Evolutionary conservation across 805 yeast species (phyloP), one percentile per base, ranked within the genome.

Genomic region (Wickerhamomyces subpelliculosus): DNA sequence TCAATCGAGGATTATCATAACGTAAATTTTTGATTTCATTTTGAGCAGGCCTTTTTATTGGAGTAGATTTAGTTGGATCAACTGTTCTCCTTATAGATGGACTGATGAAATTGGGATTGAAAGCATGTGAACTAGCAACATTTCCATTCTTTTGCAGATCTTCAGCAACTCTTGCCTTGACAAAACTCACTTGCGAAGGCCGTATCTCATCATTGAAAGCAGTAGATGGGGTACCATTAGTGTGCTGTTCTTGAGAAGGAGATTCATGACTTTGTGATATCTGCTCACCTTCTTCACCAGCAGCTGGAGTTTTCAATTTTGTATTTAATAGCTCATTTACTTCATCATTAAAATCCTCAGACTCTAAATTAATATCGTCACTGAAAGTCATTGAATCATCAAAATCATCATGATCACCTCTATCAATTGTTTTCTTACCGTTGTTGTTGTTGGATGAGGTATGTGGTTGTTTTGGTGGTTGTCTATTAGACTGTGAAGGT

Each of bases 51-150:
- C 78, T 61, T 41, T 73, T 74, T 3, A 83, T 64, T 3, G 84
- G 88, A 4, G 76, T 73, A 0, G 89, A 82, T 40, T 73, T 78
- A 1, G 71, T 67, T 33, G 81, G 90, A 55, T 84, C 88, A 12
- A 81, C 64, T 0, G 82, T 78, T 38, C 77, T 72, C 45, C 67
- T 71, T 12, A 70, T 72, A 6, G 75, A 75, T 31, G 73, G 75
- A 37, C 72, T 73, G 52, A 77, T 73, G 44, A 69, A 75, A 36
- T 70, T 74, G 0, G 84, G 77, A 34, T 80, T 70, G 46, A 69
- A 77, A n/a, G 70, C 55, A 36, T 66, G 59, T 3, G 64, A 65
- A 4, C 58, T 57, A 4, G 66, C 51, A 11, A 67, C 52, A 13
- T 37, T 20, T 1, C 67, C 58, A 38, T 68, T 68, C 20, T 65